Base-by-base conservation (phyloP, 2,329 filamentous ascomycete species). In the Fusarium vanettenii region DNA sequence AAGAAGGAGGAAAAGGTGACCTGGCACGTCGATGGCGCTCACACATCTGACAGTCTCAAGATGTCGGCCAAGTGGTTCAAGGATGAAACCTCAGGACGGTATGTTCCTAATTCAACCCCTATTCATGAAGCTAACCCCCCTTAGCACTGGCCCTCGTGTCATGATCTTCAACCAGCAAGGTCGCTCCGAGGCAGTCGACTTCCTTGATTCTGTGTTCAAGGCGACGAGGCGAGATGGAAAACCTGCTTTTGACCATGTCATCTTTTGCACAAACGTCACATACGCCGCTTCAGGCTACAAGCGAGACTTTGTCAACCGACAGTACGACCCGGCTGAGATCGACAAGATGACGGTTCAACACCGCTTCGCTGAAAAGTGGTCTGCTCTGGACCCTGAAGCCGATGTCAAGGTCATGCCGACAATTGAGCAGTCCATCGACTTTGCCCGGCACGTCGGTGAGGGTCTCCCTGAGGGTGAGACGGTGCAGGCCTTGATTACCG, bases 1-100 rank as follows among this genome's bases (percentile, higher is more conserved):
- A 90, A 88, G 77, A 75, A 82, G 5, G 89, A 91, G 70, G 86
- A 85, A 4, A 79, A 80, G 3, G 85, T 97, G 6, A 88, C 87
- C 18, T 99, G 96, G 95, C 93, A 95, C 79, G 90, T 99, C 22
- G 97, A 99, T 80, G 95, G 97, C 10, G 97, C 95, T 3, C 97
- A 99, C 83, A 99, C 96, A 0, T 87, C 93, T 5, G 96, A 98
- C 80, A 98, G 95, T 80, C 92, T 99, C 64, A 90, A 93, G 73
- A 89, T 94, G 74, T 94, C 95, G 6, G 92, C 92, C 0, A 89
- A 90, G 71, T 98, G 95, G 95, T 98, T 98, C 79, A 89, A 91
- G 2, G 82, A 82, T 11, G 86, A 89, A 77, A 85, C 80, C n/a
- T 79, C 81, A 33, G 70, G 69, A 57, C 79, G 77, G 81, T 82